phyloP scores from a whole-genome alignment of 495 filamentous ascomycete genomes.

The Aspergillus nidulans region DNA sequence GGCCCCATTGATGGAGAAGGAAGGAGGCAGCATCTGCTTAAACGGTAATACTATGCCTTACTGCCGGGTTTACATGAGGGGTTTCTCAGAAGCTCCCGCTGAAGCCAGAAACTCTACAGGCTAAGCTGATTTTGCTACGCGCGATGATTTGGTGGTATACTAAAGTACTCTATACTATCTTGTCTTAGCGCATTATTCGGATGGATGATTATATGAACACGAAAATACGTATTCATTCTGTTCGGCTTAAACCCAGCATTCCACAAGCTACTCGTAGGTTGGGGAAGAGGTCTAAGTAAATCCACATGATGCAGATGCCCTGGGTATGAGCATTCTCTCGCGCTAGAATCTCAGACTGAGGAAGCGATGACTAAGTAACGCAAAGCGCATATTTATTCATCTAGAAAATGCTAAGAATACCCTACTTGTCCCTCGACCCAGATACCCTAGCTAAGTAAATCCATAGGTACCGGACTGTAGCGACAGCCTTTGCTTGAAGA shows the following conservation, averaged over 20 bases:
- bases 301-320: too few relatives aligned
- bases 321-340: too few relatives aligned
- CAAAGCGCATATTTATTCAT: background rate
- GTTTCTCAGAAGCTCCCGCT: too few relatives aligned
- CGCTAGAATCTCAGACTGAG: too few relatives aligned
- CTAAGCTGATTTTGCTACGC: background rate
- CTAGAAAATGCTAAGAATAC: too few relatives aligned
- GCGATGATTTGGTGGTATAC: background rate
- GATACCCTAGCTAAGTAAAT: background rate
- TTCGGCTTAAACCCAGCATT: background rate
- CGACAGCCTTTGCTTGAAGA: background rate
- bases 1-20: too few relatives aligned
- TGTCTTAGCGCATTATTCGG: background rate
- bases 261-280: too few relatives aligned
- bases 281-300: too few relatives aligned
- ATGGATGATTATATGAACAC: slow-evolving; percentile 14
- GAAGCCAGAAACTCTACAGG: background rate
- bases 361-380: background rate
- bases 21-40: too few relatives aligned
- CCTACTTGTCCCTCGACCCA: background rate
- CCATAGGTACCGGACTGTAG: background rate
- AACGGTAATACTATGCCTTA: background rate
- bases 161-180: background rate
- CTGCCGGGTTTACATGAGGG: background rate
- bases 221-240: background rate